phyloP scores from a whole-genome alignment of 805 yeast species.

The Tetrapisispora phaffii region DNA sequence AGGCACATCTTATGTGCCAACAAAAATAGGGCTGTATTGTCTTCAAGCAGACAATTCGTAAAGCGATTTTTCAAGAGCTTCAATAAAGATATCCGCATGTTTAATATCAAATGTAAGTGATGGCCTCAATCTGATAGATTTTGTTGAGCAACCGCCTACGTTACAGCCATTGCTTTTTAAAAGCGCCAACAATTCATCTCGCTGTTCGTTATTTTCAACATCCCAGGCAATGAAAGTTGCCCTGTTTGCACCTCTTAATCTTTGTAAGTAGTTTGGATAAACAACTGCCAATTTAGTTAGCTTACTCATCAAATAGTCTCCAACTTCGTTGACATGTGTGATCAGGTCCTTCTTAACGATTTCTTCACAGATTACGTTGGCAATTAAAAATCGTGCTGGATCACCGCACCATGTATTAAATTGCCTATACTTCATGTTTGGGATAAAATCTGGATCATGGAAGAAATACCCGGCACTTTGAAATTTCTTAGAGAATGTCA shows the following conservation, averaged over 20 bases:
- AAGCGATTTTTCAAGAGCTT: constrained; percentile 31
- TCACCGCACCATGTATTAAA: constrained; percentile 77
- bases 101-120: constrained; percentile 49
- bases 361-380: constrained; percentile 50
- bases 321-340: constrained; percentile 40
- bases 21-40: too few relatives aligned
- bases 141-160: constrained; percentile 59
- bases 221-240: constrained; percentile 65
- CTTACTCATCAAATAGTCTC: constrained; percentile 41
- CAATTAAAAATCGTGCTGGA: constrained; percentile 57
- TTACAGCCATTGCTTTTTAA: constrained; percentile 49
- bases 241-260: constrained; percentile 52
- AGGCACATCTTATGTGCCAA: too few relatives aligned
- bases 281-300: constrained; percentile 31
- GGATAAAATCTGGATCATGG: constrained; percentile 48
- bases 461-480: constrained; percentile 67
- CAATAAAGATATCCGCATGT: constrained; percentile 50
- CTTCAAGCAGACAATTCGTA: constrained; percentile 7
- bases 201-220: constrained; percentile 33
- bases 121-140: constrained; percentile 54
- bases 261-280: constrained; percentile 35
- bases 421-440: constrained; percentile 55
- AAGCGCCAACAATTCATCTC: constrained; percentile 38
- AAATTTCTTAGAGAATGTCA: constrained; percentile 62
- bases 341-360: constrained; percentile 41